Evolutionary conservation across 345 rosid genomes (phyloP).

Genomic region (Melaleuca quinquenervia): DNA sequence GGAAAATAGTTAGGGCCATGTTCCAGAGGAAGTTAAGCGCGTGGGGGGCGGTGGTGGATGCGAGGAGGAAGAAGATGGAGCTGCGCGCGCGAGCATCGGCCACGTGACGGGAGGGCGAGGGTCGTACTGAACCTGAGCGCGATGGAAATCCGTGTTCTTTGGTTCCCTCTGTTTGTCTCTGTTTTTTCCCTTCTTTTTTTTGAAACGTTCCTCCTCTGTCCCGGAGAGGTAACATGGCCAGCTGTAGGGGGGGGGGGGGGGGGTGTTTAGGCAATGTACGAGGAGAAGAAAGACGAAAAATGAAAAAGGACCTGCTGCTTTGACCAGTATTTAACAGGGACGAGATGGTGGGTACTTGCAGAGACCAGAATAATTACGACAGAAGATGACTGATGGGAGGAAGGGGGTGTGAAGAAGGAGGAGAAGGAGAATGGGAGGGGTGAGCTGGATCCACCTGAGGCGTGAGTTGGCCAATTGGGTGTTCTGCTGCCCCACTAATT

Average conservation of each 20-base stretch:
- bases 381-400: not conserved
- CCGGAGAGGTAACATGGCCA: constrained; percentile 30
- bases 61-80: not conserved
- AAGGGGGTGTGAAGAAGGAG: not conserved
- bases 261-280: not conserved
- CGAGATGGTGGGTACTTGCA: not conserved
- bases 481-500: not conserved
- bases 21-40: not conserved
- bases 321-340: not conserved
- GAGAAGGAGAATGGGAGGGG: not conserved
- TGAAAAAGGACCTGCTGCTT: not conserved
- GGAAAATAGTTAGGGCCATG: too few species aligned
- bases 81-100: not conserved
- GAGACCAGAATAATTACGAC: not conserved
- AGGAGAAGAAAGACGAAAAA: not conserved
- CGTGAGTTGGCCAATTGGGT: constrained; percentile 17
- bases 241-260: constrained; percentile 2
- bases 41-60: not conserved
- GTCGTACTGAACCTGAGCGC: not conserved
- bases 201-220: not conserved
- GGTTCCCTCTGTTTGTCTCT: too few species aligned
- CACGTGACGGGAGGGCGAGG: constrained; percentile 7
- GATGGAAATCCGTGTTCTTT: not conserved
- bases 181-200: not conserved
- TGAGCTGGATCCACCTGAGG: constrained; percentile 16